A percentile compares a stretch with the other conserved stretches of the same genome.
These are phyloP conservation scores for Novymonas esmeraldas DNA, from an alignment of 208 protist genomes.

Conservation along the genomic window DNA sequence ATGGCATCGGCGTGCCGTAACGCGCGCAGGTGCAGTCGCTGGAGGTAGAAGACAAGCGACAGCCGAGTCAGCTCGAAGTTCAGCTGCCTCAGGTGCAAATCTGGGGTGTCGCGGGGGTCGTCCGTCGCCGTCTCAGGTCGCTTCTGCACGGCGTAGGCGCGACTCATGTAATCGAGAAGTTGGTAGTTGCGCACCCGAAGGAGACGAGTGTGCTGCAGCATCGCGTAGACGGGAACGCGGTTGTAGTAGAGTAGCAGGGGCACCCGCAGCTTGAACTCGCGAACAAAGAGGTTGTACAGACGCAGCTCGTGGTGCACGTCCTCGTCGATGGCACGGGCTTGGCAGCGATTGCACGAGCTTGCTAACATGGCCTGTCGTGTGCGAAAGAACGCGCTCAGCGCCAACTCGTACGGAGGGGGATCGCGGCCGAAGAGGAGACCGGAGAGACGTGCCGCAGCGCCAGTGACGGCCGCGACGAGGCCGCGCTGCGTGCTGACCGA, in stretches of 20 bases:
- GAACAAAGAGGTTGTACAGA: conserved; percentile 25
- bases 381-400: conserved; percentile 25
- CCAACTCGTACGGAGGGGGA: conserved; percentile 18
- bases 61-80: conserved; percentile 20
- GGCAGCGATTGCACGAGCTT: conserved; percentile 16
- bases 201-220: conserved; percentile 24
- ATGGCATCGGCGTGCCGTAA: conserved; percentile 63
- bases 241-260: conserved; percentile 36
- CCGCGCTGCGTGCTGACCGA: conserved; percentile 9
- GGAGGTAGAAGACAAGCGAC: conserved; percentile 35
- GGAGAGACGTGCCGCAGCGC: background rate
- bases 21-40: conserved; percentile 47
- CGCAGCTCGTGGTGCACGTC: conserved; percentile 10
- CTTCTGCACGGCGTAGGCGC: conserved; percentile 7
- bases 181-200: conserved; percentile 24
- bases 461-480: background rate
- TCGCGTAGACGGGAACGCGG: conserved; percentile 32
- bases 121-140: conserved; percentile 14
- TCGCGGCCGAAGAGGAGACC: background rate
- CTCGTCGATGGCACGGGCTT: conserved; percentile 10
- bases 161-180: conserved; percentile 26
- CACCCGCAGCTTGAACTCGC: conserved; percentile 22
- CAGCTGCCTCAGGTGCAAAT: conserved; percentile 16
- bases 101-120: conserved; percentile 1
- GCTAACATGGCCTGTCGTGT: conserved; percentile 23